phyloP scores from a whole-genome alignment of 805 yeast species.

The Metschnikowia kunwiensis region DNA sequence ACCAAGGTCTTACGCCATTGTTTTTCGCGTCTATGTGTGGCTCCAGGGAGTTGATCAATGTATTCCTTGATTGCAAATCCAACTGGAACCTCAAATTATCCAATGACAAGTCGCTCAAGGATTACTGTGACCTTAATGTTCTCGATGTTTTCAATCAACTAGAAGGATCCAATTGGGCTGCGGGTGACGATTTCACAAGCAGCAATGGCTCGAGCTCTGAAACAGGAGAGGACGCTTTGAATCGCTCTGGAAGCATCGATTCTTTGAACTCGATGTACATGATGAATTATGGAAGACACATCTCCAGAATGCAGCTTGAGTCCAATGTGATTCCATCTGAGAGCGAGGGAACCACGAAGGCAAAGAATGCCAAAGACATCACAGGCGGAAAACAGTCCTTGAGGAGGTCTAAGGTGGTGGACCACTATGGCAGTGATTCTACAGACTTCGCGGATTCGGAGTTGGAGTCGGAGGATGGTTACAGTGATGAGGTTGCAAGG shows the following conservation, averaged over 20 bases:
- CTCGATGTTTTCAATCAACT: slow-evolving; percentile 37
- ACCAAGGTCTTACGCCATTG: slow-evolving; percentile 80
- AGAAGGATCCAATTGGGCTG: slow-evolving; percentile 16
- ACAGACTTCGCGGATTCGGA: slow-evolving; percentile 34
- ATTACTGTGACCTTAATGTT: slow-evolving; percentile 45
- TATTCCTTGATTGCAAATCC: slow-evolving; percentile 64
- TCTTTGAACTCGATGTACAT: slow-evolving; percentile 40
- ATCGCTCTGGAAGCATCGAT: slow-evolving; percentile 36
- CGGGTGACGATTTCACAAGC: slow-evolving; percentile 9
- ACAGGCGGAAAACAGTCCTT: slow-evolving; percentile 1
- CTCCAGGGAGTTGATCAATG: slow-evolving; percentile 58
- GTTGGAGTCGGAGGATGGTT: slow-evolving; percentile 32
- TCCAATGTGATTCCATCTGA: slow-evolving; percentile 1
- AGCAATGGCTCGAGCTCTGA: slow-evolving; percentile 13
- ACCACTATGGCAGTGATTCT: slow-evolving; percentile 13
- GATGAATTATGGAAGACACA: slow-evolving; percentile 37
- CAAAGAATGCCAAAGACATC: neutral
- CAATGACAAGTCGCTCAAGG: slow-evolving; percentile 44
- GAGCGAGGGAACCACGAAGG: neutral
- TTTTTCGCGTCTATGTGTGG: slow-evolving; percentile 84
- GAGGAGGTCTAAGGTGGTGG: slow-evolving; percentile 1
- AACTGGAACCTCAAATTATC: slow-evolving; percentile 49
- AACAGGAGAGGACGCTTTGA: slow-evolving; percentile 20
- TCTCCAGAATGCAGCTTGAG: slow-evolving; percentile 39
- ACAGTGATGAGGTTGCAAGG: slow-evolving; percentile 20